Percentiles rank a stretch among this genome's conserved stretches.
phyloP scores from a whole-genome alignment of 169 alveolate genomes.

The Plasmodium knowlesi region DNA sequence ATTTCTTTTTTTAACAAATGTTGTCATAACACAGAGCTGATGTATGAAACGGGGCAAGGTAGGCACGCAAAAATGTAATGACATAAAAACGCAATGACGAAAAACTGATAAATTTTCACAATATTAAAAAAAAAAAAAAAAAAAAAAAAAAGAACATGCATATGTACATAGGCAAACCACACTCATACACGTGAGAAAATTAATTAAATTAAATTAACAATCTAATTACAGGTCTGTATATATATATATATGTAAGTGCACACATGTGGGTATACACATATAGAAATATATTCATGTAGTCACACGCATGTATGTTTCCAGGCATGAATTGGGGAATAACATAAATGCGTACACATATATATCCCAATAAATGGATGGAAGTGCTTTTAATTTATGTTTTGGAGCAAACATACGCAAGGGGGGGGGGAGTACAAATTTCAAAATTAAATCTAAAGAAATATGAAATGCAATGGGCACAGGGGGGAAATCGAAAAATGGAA shows the following conservation, averaged over 20 bases:
- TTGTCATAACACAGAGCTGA: neutral
- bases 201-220: conserved; percentile 47
- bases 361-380: neutral
- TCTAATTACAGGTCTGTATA: conserved; percentile 7
- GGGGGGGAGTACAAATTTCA: conserved; percentile 33
- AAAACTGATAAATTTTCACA: conserved; percentile 21
- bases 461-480: neutral
- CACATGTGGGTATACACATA: neutral
- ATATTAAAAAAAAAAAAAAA: conserved; percentile 12
- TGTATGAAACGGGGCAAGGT: neutral
- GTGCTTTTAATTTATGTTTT: neutral
- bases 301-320: neutral
- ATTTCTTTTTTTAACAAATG: neutral
- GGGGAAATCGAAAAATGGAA: neutral
- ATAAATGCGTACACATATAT: neutral
- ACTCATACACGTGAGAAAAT: neutral
- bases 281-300: neutral
- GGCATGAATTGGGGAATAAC: conserved; percentile 2
- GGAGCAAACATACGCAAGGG: neutral
- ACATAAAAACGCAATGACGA: neutral
- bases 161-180: conserved; percentile 4
- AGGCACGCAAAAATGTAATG: neutral
- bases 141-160: conserved; percentile 1
- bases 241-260: neutral
- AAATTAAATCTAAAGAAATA: conserved; percentile 13